Evolutionary conservation across 2,329 filamentous ascomycete species (phyloP).

Genomic region (Claviceps sp.): DNA sequence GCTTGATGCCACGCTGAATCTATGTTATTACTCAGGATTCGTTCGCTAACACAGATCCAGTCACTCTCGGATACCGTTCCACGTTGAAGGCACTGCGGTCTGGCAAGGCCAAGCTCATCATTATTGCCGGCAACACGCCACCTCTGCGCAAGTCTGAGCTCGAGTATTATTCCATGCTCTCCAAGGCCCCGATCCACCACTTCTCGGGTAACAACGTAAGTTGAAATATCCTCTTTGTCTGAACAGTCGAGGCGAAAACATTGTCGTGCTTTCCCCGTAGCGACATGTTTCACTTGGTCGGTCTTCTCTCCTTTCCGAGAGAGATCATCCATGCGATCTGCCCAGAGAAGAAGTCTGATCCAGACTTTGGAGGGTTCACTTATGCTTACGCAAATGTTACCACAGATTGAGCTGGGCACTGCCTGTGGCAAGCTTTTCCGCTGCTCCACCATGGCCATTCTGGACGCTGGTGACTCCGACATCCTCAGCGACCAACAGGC

Average conservation of each 20-base stretch:
- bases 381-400: constrained; percentile 39
- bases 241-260: background rate
- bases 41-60: constrained; percentile 9
- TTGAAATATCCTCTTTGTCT: constrained; percentile 17
- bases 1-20: too few relatives aligned
- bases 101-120: constrained; percentile 97
- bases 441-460: constrained; percentile 91
- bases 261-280: background rate
- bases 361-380: constrained; percentile 78
- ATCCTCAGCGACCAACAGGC: constrained; percentile 71
- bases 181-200: constrained; percentile 93
- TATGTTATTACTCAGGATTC: background rate
- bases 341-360: constrained; percentile 85
- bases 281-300: background rate
- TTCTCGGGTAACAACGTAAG: constrained; percentile 98
- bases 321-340: constrained; percentile 28
- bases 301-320: constrained; percentile 5
- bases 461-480: constrained; percentile 97
- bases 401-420: constrained; percentile 92
- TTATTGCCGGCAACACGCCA: constrained; percentile 87
- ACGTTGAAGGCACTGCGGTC: constrained; percentile 74
- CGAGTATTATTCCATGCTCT: constrained; percentile 87
- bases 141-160: constrained; percentile 96
- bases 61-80: constrained; percentile 30
- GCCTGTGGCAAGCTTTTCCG: constrained; percentile 98